Evolutionary conservation across 2,329 filamentous ascomycete species (phyloP).

Genomic region (Ascochyta clinopodiicola): DNA sequence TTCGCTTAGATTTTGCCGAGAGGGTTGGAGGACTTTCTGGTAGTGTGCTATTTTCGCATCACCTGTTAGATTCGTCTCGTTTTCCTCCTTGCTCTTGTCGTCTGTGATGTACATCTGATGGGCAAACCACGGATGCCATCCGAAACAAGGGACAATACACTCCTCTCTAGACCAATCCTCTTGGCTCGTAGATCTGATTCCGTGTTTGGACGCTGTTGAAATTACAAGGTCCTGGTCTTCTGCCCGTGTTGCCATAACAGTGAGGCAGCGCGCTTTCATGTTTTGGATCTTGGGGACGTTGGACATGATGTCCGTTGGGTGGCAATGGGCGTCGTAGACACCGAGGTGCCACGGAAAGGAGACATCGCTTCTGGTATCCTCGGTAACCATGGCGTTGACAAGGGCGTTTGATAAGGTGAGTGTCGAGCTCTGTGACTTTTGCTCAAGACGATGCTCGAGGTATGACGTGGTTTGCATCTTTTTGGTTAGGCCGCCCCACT

Average conservation of each 20-base stretch:
- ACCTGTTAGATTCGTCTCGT: slow-evolving; percentile 43
- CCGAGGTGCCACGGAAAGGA: slow-evolving; percentile 72
- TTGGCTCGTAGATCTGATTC: slow-evolving; percentile 48
- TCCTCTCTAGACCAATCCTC: slow-evolving; percentile 44
- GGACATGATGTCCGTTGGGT: slow-evolving; percentile 79
- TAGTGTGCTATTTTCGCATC: slow-evolving; percentile 66
- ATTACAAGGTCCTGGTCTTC: slow-evolving; percentile 78
- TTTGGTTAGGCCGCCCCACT: no score
- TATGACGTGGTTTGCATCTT: no score
- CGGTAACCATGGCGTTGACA: background rate
- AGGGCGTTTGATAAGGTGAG: no score
- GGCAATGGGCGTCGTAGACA: slow-evolving; percentile 81
- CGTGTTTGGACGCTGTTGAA: slow-evolving; percentile 63
- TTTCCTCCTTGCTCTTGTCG: slow-evolving; percentile 32
- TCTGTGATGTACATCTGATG: slow-evolving; percentile 69
- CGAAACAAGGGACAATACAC: slow-evolving; percentile 74
- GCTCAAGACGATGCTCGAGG: no score
- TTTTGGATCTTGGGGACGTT: slow-evolving; percentile 62
- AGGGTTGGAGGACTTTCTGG: slow-evolving; percentile 65
- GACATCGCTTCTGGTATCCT: background rate
- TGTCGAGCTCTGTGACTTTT: no score
- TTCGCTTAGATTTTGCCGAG: slow-evolving; percentile 33
- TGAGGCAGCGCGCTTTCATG: slow-evolving; percentile 72
- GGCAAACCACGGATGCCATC: slow-evolving; percentile 89
- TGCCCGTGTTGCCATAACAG: slow-evolving; percentile 77